Evolutionary conservation across 2,329 filamentous ascomycete species (phyloP), one percentile per base, ranked within the genome.

Genomic region (Cordyceps tenuipes): DNA sequence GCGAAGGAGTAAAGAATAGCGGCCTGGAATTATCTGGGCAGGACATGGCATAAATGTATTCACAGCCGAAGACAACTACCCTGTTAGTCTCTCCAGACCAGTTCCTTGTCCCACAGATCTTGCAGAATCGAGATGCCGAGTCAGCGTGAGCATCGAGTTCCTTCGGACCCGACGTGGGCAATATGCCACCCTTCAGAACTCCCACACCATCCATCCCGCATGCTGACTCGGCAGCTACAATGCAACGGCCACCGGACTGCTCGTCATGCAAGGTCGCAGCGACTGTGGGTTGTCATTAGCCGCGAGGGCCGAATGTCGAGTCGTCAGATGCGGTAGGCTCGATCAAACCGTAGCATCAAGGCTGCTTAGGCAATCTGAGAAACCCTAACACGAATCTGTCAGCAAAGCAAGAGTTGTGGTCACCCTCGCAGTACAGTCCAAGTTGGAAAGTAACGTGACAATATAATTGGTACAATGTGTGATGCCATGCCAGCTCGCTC

Each of bases 381-480:
- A 36, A 13, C 12, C 8, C 21, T 26, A 4, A 6, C 3, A 23
- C n/a, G 4, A 3, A 7, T 5, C 15, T 10, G 8, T 19, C 21
- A 19, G 46, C 10, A n/a, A 31, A 49, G 15, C 21, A 29, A 8
- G 23, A 17, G 13, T n/a, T n/a, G 15, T 21, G 15, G 3, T n/a
- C 19, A 19, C 12, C 19, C 3, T 36, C 19, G 3, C 9, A 13
- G 7, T 10, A 3, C 10, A 4, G 17, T 5, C 9, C 7, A 8
- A 3, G 15, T 17, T n/a, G 44, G 29, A 46, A 23, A 23, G 17
- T 46, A 59, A 59, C 39, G 29, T 47, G 29, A 59, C 57, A 53
- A 13, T 59, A 19, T 59, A 47, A 47, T 56, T 55, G 46, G 50
- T 60, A 60, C 59, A 60, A 56, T 17, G 21, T 46, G 50, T 56